phyloP scores from a whole-genome alignment of 306 rosid genomes.

The Herpetospermum pedunculosum region DNA sequence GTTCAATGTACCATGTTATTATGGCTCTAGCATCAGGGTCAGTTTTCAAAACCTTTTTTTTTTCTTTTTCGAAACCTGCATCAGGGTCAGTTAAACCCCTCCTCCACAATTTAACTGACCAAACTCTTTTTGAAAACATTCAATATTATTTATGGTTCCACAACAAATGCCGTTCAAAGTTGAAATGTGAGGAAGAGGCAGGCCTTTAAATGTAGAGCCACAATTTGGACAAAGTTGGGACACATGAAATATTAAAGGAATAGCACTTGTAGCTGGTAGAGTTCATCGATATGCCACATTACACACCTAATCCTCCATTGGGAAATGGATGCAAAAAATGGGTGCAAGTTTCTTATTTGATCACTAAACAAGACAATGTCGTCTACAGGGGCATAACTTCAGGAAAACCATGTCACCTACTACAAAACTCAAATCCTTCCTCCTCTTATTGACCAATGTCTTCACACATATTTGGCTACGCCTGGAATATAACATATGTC shows the following conservation, averaged over 20 bases:
- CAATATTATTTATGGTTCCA: not conserved
- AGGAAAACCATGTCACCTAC: not conserved
- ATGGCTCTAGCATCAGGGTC: not conserved
- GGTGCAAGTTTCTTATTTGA: not conserved
- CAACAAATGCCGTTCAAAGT: not conserved
- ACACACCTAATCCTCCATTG: not conserved
- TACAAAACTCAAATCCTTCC: constrained; percentile 7
- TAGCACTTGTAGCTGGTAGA: not conserved
- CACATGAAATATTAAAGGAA: not conserved
- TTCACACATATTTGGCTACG: not conserved
- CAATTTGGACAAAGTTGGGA: not conserved
- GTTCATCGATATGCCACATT: not conserved
- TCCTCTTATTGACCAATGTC: not conserved
- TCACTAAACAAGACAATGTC: not conserved
- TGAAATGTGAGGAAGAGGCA: not conserved
- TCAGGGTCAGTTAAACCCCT: not conserved
- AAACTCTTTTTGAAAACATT: not conserved
- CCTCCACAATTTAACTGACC: not conserved
- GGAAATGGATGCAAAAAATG: not conserved
- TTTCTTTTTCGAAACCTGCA: too few species aligned
- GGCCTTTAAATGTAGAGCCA: not conserved
- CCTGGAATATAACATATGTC: not conserved
- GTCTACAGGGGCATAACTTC: not conserved
- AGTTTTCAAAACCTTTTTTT: too few species aligned
- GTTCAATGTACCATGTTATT: not conserved